Percentiles rank a stretch among this genome's conserved stretches.
Evolutionary conservation across 2,329 filamentous ascomycete genomes (phyloP).

Genomic region (Fonsecaea nubica): DNA sequence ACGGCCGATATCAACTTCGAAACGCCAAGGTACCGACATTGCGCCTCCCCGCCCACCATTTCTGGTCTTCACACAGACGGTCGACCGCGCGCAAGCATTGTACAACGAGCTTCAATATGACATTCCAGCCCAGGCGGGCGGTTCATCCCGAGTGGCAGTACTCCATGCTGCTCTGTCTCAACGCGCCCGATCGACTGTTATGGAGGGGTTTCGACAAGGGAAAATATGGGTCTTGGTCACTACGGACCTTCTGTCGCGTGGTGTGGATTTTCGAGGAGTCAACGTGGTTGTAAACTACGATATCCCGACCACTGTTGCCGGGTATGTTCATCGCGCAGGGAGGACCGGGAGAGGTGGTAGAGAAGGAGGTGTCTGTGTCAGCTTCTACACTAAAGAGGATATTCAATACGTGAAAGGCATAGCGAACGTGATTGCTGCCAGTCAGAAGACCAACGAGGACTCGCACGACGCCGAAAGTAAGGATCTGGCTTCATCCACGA

Average conservation of each 20-base stretch:
- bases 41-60: constrained; percentile 79
- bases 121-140: constrained; percentile 86
- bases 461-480: constrained; percentile 51
- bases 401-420: constrained; percentile 88
- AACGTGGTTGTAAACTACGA: constrained; percentile 98
- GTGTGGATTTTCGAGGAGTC: constrained; percentile 92
- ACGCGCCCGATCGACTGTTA: constrained; percentile 75
- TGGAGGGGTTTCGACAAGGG: constrained; percentile 87
- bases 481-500: constrained; percentile 6
- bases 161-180: constrained; percentile 87
- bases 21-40: constrained; percentile 56
- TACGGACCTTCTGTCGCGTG: constrained; percentile 88
- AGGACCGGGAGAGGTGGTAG: constrained; percentile 88
- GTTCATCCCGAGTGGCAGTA: constrained; percentile 82
- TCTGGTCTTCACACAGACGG: constrained; percentile 95
- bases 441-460: constrained; percentile 65
- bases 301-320: constrained; percentile 85
- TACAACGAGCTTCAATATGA: constrained; percentile 93
- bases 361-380: constrained; percentile 86
- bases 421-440: constrained; percentile 86
- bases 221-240: constrained; percentile 98
- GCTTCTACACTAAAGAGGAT: constrained; percentile 94
- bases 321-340: constrained; percentile 92
- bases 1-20: constrained; percentile 52
- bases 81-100: constrained; percentile 84